Conservation (phyloP, 2,329 filamentous ascomycete species). For the Lasiodiplodia theobromae region DNA sequence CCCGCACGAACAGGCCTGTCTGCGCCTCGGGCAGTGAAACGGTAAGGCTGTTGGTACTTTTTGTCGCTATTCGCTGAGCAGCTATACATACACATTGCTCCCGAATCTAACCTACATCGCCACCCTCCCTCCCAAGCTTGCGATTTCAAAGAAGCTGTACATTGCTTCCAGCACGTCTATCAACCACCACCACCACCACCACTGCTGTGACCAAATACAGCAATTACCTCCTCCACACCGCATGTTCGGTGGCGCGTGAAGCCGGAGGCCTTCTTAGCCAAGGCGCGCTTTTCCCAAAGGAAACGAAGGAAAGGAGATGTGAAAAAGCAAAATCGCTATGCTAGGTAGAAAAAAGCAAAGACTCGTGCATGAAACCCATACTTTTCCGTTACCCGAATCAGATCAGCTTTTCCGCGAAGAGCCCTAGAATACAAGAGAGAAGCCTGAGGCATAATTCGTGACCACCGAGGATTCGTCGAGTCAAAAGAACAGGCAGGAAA, state of each 20-base stretch:
- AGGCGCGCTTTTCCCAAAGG: slow-evolving; percentile 27
- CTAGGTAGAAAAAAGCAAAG: slow-evolving; percentile 29
- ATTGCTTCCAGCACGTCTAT: slow-evolving; percentile 20
- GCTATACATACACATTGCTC: slow-evolving; percentile 21
- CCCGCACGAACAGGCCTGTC: neutral
- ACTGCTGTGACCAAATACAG: slow-evolving; percentile 3
- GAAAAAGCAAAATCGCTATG: slow-evolving; percentile 31
- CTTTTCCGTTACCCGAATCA: slow-evolving; percentile 31
- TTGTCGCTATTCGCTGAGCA: slow-evolving; percentile 13
- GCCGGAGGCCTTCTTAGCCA: slow-evolving; percentile 15
- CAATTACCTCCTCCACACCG: slow-evolving; percentile 27
- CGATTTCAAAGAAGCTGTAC: slow-evolving; percentile 12
- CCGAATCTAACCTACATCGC: slow-evolving; percentile 24
- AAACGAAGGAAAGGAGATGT: slow-evolving; percentile 28
- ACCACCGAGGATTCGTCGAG: slow-evolving; percentile 27
- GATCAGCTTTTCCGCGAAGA: slow-evolving; percentile 30
- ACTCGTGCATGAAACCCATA: slow-evolving; percentile 30
- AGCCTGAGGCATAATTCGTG: slow-evolving; percentile 31
- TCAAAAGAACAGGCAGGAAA: slow-evolving; percentile 15
- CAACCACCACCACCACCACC: slow-evolving; percentile 4
- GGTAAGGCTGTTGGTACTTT: neutral
- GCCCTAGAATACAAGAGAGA: slow-evolving; percentile 32
- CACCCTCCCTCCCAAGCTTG: neutral
- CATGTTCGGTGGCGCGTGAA: slow-evolving; percentile 4
- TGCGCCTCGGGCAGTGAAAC: neutral